Base-by-base conservation (phyloP, 192 early-diverging fungal species). In the Lobosporangium transversale region DNA sequence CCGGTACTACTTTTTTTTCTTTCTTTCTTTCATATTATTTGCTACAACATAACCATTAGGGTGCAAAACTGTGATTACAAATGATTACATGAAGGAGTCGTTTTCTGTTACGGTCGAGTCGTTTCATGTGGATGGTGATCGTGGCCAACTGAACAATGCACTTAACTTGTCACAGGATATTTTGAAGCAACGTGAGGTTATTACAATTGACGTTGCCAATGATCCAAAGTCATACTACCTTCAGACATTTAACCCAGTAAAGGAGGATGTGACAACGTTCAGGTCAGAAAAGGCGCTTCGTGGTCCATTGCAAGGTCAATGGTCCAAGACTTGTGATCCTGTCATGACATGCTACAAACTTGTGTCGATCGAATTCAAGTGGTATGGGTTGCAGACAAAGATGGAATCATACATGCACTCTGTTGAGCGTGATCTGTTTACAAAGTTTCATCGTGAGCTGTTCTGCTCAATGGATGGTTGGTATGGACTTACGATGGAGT, bases 301-400 rank as follows among this genome's bases (percentile, higher is more conserved):
- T 64, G 91, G 91, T 21, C 91, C 90, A 44, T 68, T 93, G 35
- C 79, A 57, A 9, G 80, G 66, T 15, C 68, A 84, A 21, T 93
- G 91, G 91, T 81, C 66, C 29, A 69, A 89, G 62, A 87, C 79
- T 1, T 88, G 84, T 49, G 86, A 88, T 23, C 92, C 92, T 17
- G 84, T 88, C 15, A 93, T 93, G 92, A 92, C 91, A 3, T 93
- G 92, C 79, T 93, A 93, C 79, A 93, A 93, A 68, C 67, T 93
- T 32, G 86, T 92, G 3, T 90, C 87, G 12, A 89, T 88, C 18
- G 92, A 93, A 65, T 93, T 93, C 73, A 88, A 85, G 49, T 91
- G 88, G 87, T 91, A 87, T 63, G 90, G 90, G 0, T 45, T 93
- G 33, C 91, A 92, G 55, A 81, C 62, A 10, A 81, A 81, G n/a